Conservation (phyloP, 163 green algal species). For the Chloromonas sp. region DNA sequence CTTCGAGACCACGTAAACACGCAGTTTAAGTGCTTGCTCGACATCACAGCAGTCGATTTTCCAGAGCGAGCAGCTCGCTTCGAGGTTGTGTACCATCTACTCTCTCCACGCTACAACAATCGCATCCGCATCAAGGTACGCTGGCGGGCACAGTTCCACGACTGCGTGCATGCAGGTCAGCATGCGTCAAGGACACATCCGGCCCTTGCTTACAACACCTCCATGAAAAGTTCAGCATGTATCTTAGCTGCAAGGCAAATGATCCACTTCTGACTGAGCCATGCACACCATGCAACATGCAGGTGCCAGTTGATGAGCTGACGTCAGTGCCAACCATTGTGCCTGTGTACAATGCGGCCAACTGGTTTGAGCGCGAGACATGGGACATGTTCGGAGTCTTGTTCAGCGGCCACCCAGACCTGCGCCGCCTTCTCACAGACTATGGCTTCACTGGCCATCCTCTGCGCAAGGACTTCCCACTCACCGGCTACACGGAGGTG, state of each 20-base stretch:
- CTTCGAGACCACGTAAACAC: conserved; percentile 58
- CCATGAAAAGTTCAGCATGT: too few relatives aligned
- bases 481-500: conserved; percentile 63
- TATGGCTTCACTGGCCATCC: conserved; percentile 68
- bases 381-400: conserved; percentile 73
- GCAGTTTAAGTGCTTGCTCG: conserved; percentile 47
- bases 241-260: too few relatives aligned
- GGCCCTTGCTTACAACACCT: too few relatives aligned
- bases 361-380: conserved; percentile 67
- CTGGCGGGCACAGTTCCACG: background rate
- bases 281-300: background rate
- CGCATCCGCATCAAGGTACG: conserved; percentile 55
- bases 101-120: conserved; percentile 50
- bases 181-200: background rate
- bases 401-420: conserved; percentile 60
- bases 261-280: too few relatives aligned
- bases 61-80: conserved; percentile 56
- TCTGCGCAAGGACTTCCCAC: conserved; percentile 68
- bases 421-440: conserved; percentile 64
- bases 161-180: background rate
- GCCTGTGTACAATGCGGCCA: conserved; percentile 25
- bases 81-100: conserved; percentile 62
- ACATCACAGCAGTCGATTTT: conserved; percentile 54
- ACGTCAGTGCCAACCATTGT: conserved; percentile 40
- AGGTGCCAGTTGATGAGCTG: conserved; percentile 57